Percentiles rank a stretch among this genome's conserved stretches.
These are phyloP conservation scores for Camellia lanceoleosa DNA, from an alignment of 148 eudicot species.

Conservation along the genomic window DNA sequence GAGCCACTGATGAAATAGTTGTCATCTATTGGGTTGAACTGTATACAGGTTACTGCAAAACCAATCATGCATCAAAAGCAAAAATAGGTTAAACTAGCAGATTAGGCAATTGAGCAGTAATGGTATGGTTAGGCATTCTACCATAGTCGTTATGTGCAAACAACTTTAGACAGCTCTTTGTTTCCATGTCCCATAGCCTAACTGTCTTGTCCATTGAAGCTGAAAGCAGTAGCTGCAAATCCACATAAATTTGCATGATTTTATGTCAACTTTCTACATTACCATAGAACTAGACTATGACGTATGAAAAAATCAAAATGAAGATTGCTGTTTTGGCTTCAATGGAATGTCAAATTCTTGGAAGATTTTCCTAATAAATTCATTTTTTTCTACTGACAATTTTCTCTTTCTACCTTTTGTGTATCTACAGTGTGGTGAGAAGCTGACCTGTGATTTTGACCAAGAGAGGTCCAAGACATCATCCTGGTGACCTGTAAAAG, in stretches of 20 bases:
- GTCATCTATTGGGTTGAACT: slow-evolving; percentile 83
- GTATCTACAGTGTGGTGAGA: neutral
- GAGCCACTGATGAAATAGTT: slow-evolving; percentile 93
- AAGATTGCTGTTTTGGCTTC: neutral
- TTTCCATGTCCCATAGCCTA: slow-evolving; percentile 85
- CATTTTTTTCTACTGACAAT: neutral
- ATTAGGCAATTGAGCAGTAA: slow-evolving; percentile 1
- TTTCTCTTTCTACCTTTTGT: too few species aligned
- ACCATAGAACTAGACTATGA: too few species aligned
- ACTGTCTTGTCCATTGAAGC: slow-evolving; percentile 99
- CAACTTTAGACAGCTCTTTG: slow-evolving; percentile 57
- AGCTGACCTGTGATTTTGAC: slow-evolving; percentile 78
- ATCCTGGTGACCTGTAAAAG: slow-evolving; percentile 75
- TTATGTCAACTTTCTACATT: neutral
- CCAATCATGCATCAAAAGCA: slow-evolving; percentile 15
- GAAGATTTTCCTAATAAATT: neutral
- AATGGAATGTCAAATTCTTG: neutral
- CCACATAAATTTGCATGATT: slow-evolving; percentile 3
- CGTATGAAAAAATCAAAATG: neutral
- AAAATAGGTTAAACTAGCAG: neutral
- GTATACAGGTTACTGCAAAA: slow-evolving; percentile 86
- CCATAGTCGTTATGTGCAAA: slow-evolving; percentile 95
- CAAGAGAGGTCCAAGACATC: slow-evolving; percentile 92
- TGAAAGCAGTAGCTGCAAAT: slow-evolving; percentile 69
- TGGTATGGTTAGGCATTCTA: slow-evolving; percentile 17